phyloP scores from a whole-genome alignment of 805 yeast genomes.

The Kregervanrija pseudodelftensis region DNA sequence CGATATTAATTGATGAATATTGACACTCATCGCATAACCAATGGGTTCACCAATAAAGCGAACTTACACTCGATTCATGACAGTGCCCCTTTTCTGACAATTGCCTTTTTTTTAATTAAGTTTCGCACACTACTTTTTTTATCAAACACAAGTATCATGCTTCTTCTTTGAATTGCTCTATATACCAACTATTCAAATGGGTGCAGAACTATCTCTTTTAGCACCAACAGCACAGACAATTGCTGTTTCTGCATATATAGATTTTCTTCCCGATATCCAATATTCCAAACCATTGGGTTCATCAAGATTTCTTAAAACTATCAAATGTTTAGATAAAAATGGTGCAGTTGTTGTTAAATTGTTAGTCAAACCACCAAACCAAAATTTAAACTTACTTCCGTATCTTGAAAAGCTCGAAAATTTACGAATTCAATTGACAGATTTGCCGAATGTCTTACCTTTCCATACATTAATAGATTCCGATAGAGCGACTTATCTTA shows the following conservation, averaged over 20 bases:
- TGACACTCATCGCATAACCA: too few relatives aligned
- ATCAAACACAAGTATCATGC: too few relatives aligned
- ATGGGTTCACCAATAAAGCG: too few relatives aligned
- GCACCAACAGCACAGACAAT: slow-evolving; percentile 91
- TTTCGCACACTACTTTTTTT: too few relatives aligned
- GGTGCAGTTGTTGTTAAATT: slow-evolving; percentile 76
- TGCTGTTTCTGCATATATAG: slow-evolving; percentile 83
- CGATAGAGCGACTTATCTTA: slow-evolving; percentile 83
- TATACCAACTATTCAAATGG: slow-evolving; percentile 45
- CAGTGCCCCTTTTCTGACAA: too few relatives aligned
- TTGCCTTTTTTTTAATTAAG: too few relatives aligned
- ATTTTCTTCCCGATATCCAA: slow-evolving; percentile 67
- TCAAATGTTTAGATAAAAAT: slow-evolving; percentile 66
- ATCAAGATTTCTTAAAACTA: slow-evolving; percentile 79
- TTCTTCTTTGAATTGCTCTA: not conserved
- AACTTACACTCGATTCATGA: too few relatives aligned
- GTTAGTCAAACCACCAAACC: slow-evolving; percentile 59
- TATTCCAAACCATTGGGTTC: slow-evolving; percentile 71
- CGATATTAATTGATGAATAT: too few relatives aligned
- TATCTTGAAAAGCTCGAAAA: slow-evolving; percentile 26
- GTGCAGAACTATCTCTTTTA: slow-evolving; percentile 74
- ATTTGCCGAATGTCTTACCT: slow-evolving; percentile 58
- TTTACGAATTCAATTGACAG: slow-evolving; percentile 35
- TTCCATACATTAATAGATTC: slow-evolving; percentile 75
- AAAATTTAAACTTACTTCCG: slow-evolving; percentile 29